Evolutionary conservation across 2,329 filamentous ascomycete genomes (phyloP).

Genomic region (Microdochium nivale): DNA sequence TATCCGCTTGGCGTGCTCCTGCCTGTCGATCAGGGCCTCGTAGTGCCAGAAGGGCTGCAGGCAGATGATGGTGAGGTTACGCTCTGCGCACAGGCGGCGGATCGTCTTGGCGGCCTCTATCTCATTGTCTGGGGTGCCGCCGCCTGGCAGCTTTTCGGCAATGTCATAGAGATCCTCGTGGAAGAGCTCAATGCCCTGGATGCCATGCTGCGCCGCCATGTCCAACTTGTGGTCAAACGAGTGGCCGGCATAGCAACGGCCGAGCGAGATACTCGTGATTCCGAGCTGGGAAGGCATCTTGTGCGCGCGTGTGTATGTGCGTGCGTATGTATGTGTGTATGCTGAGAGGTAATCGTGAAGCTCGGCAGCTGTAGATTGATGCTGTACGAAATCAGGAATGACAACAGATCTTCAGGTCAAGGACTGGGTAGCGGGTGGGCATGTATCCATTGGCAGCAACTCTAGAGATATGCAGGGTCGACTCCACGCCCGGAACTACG

Average conservation of each 20-base stretch:
- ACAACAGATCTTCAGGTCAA: too few species aligned
- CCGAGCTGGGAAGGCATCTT: background rate
- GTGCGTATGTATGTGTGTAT: too few species aligned
- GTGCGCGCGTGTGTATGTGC: too few species aligned
- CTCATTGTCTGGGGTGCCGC: conserved; percentile 33
- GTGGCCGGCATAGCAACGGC: conserved; percentile 61
- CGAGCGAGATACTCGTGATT: conserved; percentile 41
- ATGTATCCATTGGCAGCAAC: too few species aligned
- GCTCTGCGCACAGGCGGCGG: conserved; percentile 44
- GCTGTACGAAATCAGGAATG: too few species aligned
- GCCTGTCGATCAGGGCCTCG: conserved; percentile 61
- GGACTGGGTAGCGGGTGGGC: too few species aligned
- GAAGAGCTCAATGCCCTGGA: conserved; percentile 67
- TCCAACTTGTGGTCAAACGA: conserved; percentile 58
- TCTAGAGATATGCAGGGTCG: too few species aligned
- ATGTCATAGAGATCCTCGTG: conserved; percentile 65
- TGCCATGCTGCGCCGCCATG: conserved; percentile 55
- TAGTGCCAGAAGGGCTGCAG: conserved; percentile 74
- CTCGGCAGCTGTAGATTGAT: too few species aligned
- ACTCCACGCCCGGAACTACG: background rate
- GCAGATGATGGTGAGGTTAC: conserved; percentile 51
- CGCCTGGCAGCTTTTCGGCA: conserved; percentile 34
- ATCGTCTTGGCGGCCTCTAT: conserved; percentile 50
- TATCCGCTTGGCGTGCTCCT: conserved; percentile 46
- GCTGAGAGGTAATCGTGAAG: too few species aligned